Evolutionary conservation across 1,284 basidiomycete species (phyloP), one percentile per base, ranked within the genome.

Genomic region (Trametes versicolor): DNA sequence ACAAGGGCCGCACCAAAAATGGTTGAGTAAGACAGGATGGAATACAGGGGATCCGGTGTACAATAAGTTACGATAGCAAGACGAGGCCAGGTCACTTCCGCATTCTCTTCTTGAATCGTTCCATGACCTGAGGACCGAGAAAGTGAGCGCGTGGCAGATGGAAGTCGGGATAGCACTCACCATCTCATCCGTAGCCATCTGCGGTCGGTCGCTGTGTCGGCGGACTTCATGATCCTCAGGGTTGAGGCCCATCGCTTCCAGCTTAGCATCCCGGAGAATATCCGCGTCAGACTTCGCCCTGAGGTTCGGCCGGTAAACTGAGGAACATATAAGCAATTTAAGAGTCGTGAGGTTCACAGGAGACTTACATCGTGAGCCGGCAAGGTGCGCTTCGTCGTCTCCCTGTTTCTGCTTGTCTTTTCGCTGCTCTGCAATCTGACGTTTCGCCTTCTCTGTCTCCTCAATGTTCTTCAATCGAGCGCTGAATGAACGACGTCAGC

Each of bases 361-460:
- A 45, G 43, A 36, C 41, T 49, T 29, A 97, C 95, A 98, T 71
- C 96, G 87, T 10, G 92, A 86, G 17, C 92, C 90, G 10, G 91
- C 91, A 53, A 96, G 87, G 73, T 92, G 91, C 49, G 89, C 91
- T 71, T 94, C 91, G 63, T 94, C 92, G 29, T 85, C 85, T 1
- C 59, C 84, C 32, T 79, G 75, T 69, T 80, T 85, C 70, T 83
- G 85, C 47, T 80, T 80, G 13, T 86, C 87, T 58, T 88, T 86
- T 37, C 89, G 84, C 61, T 87, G 85, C 66, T 98, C 94, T 2
- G 91, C 87, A 37, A 97, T 90, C 19, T 86, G 82, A 1, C 95
- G 85, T 78, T 98, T 98, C 0, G 96, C 97, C 71, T 94, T 96
- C 76, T 99, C 97, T 0, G 97, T 99, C 63, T 97, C 93, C 75